Conservation (phyloP, 805 yeast genomes). For the Yamadazyma endophytica region DNA sequence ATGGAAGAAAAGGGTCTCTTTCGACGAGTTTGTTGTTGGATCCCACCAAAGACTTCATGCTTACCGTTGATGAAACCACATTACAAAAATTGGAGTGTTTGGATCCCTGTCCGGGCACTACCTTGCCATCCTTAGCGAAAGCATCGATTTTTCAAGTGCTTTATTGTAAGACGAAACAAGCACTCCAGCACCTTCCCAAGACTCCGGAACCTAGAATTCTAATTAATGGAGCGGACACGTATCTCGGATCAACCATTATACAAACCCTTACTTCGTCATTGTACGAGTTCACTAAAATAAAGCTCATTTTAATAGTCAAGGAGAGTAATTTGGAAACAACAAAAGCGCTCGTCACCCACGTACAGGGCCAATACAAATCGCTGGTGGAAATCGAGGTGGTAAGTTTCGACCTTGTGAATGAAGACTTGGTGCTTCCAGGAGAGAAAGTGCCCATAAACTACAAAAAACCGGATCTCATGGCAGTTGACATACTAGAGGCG, state of each 20-base stretch:
- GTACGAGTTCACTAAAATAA: constrained; percentile 22
- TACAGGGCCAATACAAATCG: no score
- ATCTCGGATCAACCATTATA: constrained; percentile 30
- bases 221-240: constrained; percentile 42
- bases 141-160: constrained; percentile 27
- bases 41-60: constrained; percentile 42
- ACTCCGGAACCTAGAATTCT: constrained; percentile 23
- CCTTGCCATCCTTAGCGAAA: constrained; percentile 29
- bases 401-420: constrained; percentile 30
- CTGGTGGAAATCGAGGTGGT: constrained; percentile 23
- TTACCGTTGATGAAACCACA: constrained; percentile 23
- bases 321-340: constrained; percentile 15
- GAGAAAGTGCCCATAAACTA: constrained; percentile 29
- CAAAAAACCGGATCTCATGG: constrained; percentile 36
- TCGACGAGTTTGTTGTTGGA: constrained; percentile 54
- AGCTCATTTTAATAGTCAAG: constrained; percentile 26
- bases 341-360: constrained; percentile 18
- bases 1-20: constrained; percentile 50
- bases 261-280: constrained; percentile 28
- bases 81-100: constrained; percentile 16
- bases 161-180: constrained; percentile 36
- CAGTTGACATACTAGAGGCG: constrained; percentile 32
- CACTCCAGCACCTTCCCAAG: constrained; percentile 20
- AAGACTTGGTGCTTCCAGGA: constrained; percentile 32
- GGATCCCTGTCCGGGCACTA: constrained; percentile 19